Conservation (phyloP, 257 asterid genomes). For the Solanum pimpinellifolium region DNA sequence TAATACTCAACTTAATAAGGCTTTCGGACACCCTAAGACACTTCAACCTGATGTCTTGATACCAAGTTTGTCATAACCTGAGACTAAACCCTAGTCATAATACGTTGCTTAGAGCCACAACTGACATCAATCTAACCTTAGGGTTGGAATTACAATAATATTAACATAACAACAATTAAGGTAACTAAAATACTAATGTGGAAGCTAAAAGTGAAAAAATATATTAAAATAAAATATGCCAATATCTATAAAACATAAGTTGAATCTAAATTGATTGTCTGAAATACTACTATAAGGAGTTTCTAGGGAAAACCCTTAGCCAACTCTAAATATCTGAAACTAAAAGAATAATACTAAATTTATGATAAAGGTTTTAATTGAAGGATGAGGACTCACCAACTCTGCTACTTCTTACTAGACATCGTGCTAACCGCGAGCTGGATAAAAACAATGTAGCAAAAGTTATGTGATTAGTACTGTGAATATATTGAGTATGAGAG, state of each 20-base stretch:
- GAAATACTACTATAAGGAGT: not conserved
- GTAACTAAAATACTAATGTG: not conserved
- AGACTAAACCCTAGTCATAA: not conserved
- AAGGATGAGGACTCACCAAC: not conserved
- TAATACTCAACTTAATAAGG: not conserved
- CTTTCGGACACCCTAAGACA: not conserved
- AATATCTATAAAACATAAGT: not conserved
- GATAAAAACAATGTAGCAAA: not conserved
- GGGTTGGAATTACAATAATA: not conserved
- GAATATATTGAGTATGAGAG: not conserved
- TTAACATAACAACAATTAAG: not conserved
- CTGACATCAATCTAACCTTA: not conserved
- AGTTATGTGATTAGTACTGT: not conserved
- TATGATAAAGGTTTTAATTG: not conserved
- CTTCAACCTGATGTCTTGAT: not conserved
- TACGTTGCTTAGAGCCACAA: no score
- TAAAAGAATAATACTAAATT: not conserved
- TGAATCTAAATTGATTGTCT: not conserved
- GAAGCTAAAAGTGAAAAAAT: no score
- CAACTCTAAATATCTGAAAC: no score
- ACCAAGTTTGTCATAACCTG: not conserved
- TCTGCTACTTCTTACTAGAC: not conserved
- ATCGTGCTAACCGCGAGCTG: not conserved
- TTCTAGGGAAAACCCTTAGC: not conserved
- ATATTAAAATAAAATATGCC: no score